Conservation (phyloP, 2,329 filamentous ascomycete genomes). For the Uncinocarpus reesii region DNA sequence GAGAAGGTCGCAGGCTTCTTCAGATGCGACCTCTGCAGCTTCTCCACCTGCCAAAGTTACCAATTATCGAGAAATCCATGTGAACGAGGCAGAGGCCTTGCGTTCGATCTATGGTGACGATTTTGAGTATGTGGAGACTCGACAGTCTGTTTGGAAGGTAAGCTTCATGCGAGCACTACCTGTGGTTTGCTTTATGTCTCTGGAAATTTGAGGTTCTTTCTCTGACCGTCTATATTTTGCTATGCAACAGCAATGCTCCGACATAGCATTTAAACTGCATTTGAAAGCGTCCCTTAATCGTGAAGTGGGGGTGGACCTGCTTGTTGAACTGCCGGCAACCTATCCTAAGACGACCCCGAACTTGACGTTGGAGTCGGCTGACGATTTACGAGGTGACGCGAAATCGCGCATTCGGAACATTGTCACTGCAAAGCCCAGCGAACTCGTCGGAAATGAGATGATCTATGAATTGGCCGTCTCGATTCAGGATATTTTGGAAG, state of each 20-base stretch:
- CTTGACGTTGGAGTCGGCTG: slow-evolving; percentile 55
- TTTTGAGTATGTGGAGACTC: slow-evolving; percentile 62
- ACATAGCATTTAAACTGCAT: slow-evolving; percentile 70
- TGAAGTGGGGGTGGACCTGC: slow-evolving; percentile 60
- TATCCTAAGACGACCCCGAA: slow-evolving; percentile 78
- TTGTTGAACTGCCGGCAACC: slow-evolving; percentile 73
- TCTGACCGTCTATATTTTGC: background rate
- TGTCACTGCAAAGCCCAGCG: slow-evolving; percentile 58
- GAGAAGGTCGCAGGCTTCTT: slow-evolving; percentile 24
- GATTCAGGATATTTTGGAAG: slow-evolving; percentile 64
- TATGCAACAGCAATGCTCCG: slow-evolving; percentile 53
- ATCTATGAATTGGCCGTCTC: slow-evolving; percentile 52
- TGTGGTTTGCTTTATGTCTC: too few species aligned
- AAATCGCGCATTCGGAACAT: slow-evolving; percentile 61
- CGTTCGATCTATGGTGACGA: slow-evolving; percentile 85
- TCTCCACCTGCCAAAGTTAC: slow-evolving; percentile 34
- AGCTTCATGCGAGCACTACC: slow-evolving; percentile 21
- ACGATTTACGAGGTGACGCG: slow-evolving; percentile 58
- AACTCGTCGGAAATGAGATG: slow-evolving; percentile 53
- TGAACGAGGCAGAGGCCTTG: slow-evolving; percentile 76
- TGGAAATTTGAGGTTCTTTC: slow-evolving; percentile 11
- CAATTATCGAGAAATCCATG: slow-evolving; percentile 73
- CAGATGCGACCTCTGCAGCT: slow-evolving; percentile 25
- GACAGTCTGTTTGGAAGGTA: slow-evolving; percentile 74
- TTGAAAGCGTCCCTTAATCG: slow-evolving; percentile 64